Evolutionary conservation across 805 yeast species (phyloP).

Genomic region (Lipomyces starkeyi): DNA sequence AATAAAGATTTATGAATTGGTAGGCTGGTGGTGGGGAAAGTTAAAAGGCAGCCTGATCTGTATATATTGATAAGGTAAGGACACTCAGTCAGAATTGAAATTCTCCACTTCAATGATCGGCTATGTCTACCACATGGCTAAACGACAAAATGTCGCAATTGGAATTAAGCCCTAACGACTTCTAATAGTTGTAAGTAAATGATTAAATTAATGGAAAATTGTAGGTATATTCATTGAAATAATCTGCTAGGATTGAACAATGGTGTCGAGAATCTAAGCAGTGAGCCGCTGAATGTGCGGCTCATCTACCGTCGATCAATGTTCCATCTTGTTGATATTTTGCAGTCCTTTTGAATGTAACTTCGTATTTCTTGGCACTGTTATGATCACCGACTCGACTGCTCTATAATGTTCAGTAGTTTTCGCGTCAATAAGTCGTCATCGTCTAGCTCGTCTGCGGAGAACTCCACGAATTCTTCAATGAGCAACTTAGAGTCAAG

Average conservation of each 20-base stretch:
- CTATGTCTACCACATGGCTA: background rate
- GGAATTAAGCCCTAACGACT: background rate
- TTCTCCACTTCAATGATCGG: background rate
- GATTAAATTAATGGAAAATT: background rate
- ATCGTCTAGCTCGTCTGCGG: background rate
- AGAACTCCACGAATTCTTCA: background rate
- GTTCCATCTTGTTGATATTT: too few species aligned
- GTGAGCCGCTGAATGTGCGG: background rate
- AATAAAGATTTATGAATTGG: background rate
- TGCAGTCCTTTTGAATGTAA: background rate
- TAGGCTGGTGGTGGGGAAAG: background rate
- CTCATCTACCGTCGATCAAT: background rate
- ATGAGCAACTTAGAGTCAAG: conserved; percentile 6
- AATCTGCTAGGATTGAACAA: background rate
- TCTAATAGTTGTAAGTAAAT: background rate
- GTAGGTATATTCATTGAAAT: background rate
- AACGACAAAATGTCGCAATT: background rate
- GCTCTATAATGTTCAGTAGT: conserved; percentile 3
- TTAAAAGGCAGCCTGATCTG: background rate
- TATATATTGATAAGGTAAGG: background rate
- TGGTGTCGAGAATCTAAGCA: background rate
- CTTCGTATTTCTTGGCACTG: background rate
- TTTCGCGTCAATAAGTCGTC: background rate
- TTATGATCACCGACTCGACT: conserved; percentile 3
- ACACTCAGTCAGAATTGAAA: background rate